Conservation (phyloP, 768 basidiomycete genomes). For the Hericium alpestre region DNA sequence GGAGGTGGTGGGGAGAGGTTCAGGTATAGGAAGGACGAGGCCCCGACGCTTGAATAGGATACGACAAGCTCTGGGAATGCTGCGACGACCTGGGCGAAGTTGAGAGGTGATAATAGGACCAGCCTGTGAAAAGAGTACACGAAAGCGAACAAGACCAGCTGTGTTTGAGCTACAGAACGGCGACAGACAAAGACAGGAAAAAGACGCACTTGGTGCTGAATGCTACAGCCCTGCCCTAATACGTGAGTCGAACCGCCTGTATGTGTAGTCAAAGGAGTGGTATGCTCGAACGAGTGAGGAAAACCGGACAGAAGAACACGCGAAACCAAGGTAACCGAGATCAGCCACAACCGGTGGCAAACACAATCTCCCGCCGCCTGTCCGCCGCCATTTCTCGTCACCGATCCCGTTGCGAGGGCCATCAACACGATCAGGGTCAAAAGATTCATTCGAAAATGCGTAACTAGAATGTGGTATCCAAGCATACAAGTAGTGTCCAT, state of each 20-base stretch:
- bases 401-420: too few species aligned
- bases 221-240: background rate
- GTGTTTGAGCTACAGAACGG: background rate
- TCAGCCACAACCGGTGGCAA: background rate
- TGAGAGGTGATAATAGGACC: conserved; percentile 5
- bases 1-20: background rate
- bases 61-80: conserved; percentile 3
- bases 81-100: background rate
- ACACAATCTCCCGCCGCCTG: too few species aligned
- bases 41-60: background rate
- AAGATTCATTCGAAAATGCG: too few species aligned
- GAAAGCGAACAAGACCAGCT: background rate
- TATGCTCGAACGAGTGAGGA: conserved; percentile 12
- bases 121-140: conserved; percentile 3
- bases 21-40: background rate
- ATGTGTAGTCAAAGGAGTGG: conserved; percentile 1
- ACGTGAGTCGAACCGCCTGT: background rate
- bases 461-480: too few species aligned
- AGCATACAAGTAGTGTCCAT: background rate
- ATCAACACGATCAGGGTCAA: too few species aligned
- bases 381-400: too few species aligned
- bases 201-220: background rate
- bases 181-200: background rate
- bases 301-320: background rate
- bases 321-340: background rate